A percentile compares a stretch with the other conserved stretches of the same genome.
These are phyloP conservation scores for Phytophthora pisi DNA, from an alignment of 352 stramenopile genomes.

Conservation along the genomic window DNA sequence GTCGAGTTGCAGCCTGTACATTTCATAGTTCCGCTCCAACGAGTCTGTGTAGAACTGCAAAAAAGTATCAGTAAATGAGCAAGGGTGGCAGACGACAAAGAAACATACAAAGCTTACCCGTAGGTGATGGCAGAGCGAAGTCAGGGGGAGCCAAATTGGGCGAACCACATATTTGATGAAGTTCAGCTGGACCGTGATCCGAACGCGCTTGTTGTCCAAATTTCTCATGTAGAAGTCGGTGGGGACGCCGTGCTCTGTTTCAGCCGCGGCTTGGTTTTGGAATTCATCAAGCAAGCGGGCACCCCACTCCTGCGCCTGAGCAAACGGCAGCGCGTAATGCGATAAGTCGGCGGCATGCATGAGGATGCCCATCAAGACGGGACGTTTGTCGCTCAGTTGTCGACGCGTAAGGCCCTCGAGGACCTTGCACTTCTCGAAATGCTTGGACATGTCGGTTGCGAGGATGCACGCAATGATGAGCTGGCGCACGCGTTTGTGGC, in stretches of 20 bases:
- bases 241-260: slow-evolving; percentile 54
- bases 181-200: slow-evolving; percentile 71
- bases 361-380: slow-evolving; percentile 69
- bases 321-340: slow-evolving; percentile 61
- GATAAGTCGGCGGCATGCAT: slow-evolving; percentile 77
- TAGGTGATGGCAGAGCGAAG: slow-evolving; percentile 60
- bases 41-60: slow-evolving; percentile 68
- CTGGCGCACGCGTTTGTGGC: slow-evolving; percentile 60
- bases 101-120: slow-evolving; percentile 40
- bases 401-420: slow-evolving; percentile 65
- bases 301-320: slow-evolving; percentile 59
- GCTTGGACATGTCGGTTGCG: slow-evolving; percentile 77
- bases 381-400: slow-evolving; percentile 61
- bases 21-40: slow-evolving; percentile 72
- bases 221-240: slow-evolving; percentile 81
- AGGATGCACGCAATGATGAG: slow-evolving; percentile 78
- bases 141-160: slow-evolving; percentile 74
- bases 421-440: slow-evolving; percentile 77
- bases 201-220: slow-evolving; percentile 52
- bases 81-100: background rate
- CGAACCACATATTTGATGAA: slow-evolving; percentile 81
- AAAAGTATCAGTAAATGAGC: no score
- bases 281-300: slow-evolving; percentile 74
- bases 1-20: slow-evolving; percentile 48
- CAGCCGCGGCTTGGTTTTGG: slow-evolving; percentile 59